phyloP scores from a whole-genome alignment of 2,329 filamentous ascomycete genomes.

The Phyllosticta citriasiana region DNA sequence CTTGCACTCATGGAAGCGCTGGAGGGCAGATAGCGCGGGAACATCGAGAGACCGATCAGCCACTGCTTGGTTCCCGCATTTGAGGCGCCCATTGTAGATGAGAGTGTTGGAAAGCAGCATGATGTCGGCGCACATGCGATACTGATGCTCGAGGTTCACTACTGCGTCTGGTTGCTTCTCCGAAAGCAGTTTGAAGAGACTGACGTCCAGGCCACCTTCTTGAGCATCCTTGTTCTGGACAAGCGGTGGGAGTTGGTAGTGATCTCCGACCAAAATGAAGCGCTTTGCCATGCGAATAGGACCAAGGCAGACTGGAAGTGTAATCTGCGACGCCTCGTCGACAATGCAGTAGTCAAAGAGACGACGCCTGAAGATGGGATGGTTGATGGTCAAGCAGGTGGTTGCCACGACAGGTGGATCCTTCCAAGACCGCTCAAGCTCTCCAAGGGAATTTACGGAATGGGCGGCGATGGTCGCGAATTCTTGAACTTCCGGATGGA shows the following conservation, averaged over 20 bases:
- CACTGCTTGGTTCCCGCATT: slow-evolving; percentile 74
- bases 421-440: slow-evolving; percentile 75
- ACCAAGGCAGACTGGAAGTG: slow-evolving; percentile 83
- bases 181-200: slow-evolving; percentile 86
- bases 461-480: slow-evolving; percentile 73
- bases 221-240: slow-evolving; percentile 87
- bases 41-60: slow-evolving; percentile 59
- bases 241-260: slow-evolving; percentile 88
- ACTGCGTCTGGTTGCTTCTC: slow-evolving; percentile 81
- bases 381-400: slow-evolving; percentile 85
- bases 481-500: slow-evolving; percentile 76
- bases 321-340: slow-evolving; percentile 96
- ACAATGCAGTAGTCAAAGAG: slow-evolving; percentile 98
- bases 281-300: slow-evolving; percentile 87
- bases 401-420: slow-evolving; percentile 84
- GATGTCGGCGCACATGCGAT: slow-evolving; percentile 95
- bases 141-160: slow-evolving; percentile 88
- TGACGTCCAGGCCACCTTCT: slow-evolving; percentile 79
- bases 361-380: slow-evolving; percentile 77
- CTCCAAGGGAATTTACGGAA: slow-evolving; percentile 67
- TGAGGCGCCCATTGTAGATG: slow-evolving; percentile 83
- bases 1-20: slow-evolving; percentile 21
- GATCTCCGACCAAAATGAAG: slow-evolving; percentile 92
- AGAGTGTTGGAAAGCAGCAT: slow-evolving; percentile 89
- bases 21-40: slow-evolving; percentile 36